Evolutionary conservation across 1,139 yeast genomes (phyloP).

Genomic region (Protomyces lactucae-debilis): DNA sequence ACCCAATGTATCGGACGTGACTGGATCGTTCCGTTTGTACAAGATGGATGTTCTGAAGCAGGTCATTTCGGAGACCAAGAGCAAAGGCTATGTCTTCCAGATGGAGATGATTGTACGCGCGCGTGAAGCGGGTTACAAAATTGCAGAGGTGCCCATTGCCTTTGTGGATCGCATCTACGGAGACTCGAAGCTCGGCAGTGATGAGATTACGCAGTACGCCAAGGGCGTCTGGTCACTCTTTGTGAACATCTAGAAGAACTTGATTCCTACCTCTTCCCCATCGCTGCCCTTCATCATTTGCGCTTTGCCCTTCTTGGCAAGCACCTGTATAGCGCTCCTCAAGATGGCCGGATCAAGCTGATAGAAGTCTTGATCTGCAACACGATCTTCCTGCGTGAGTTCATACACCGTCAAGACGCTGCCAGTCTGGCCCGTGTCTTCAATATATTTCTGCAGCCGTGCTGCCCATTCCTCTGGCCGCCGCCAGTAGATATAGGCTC

Average conservation of each 20-base stretch:
- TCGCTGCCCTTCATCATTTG: constrained; percentile 58
- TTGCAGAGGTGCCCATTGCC: constrained; percentile 75
- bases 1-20: constrained; percentile 69
- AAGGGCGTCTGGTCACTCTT: constrained; percentile 26
- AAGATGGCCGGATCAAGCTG: constrained; percentile 59
- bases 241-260: constrained; percentile 37
- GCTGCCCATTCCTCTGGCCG: constrained; percentile 74
- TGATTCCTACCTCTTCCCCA: constrained; percentile 62
- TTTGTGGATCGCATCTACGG: constrained; percentile 79
- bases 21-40: constrained; percentile 75
- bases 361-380: constrained; percentile 48
- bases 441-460: constrained; percentile 50
- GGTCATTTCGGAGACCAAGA: constrained; percentile 63
- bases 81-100: constrained; percentile 81
- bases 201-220: constrained; percentile 43
- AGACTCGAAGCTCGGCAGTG: constrained; percentile 75
- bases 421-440: constrained; percentile 70
- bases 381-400: constrained; percentile 59
- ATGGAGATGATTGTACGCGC: constrained; percentile 87
- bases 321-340: constrained; percentile 51
- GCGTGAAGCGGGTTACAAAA: constrained; percentile 60
- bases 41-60: constrained; percentile 64
- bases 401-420: constrained; percentile 79
- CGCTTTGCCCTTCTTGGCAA: constrained; percentile 65
- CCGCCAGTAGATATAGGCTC: constrained; percentile 58